Evolutionary conservation across 257 asterid species (phyloP).

Genomic region (Solanum clarkiae): DNA sequence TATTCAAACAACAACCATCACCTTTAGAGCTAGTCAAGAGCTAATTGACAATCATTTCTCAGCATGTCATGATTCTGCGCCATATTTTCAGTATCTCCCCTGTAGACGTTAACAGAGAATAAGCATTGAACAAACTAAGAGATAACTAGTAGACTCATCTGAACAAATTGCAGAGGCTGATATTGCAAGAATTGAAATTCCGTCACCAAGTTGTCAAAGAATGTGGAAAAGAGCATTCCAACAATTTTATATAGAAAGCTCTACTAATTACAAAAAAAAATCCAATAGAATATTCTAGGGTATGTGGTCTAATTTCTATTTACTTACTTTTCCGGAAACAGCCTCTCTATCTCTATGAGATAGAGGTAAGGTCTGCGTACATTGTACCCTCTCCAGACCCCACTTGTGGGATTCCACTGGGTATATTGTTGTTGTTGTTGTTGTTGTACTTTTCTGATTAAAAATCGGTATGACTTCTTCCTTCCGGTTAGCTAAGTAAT

Average conservation of each 20-base stretch:
- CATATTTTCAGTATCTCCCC: neutral
- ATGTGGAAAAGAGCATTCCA: neutral
- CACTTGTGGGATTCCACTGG: too few relatives aligned
- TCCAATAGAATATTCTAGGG: neutral
- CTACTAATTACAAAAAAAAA: neutral
- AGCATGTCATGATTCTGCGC: neutral
- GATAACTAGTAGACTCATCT: neutral
- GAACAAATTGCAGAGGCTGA: neutral
- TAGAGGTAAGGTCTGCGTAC: too few relatives aligned
- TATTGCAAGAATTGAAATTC: neutral
- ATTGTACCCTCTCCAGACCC: too few relatives aligned
- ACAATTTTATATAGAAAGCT: neutral
- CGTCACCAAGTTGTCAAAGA: neutral
- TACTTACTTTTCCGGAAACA: neutral
- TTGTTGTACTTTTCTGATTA: too few relatives aligned
- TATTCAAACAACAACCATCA: neutral
- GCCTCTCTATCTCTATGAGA: too few relatives aligned
- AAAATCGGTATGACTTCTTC: neutral
- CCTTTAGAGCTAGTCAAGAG: neutral
- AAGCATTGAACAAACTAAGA: neutral
- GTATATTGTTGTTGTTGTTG: too few relatives aligned
- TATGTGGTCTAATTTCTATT: neutral
- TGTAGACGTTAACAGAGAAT: neutral
- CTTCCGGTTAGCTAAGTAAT: neutral
- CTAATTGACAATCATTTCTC: neutral